Conservation (phyloP, 306 rosid genomes). For the Mimosa bimucronata region DNA sequence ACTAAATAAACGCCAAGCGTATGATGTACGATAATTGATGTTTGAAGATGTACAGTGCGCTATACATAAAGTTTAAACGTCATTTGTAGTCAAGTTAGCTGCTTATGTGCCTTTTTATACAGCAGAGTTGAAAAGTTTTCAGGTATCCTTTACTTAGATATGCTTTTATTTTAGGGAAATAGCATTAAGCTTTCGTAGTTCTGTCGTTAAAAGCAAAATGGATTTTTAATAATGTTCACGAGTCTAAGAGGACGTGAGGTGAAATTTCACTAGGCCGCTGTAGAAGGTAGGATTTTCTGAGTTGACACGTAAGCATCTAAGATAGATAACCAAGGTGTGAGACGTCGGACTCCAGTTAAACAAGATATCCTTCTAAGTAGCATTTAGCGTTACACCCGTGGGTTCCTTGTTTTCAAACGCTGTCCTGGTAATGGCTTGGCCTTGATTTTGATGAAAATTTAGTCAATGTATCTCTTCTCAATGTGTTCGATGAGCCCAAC, state of each 20-base stretch:
- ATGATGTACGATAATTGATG: background rate
- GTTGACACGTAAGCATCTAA: background rate
- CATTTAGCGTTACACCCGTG: background rate
- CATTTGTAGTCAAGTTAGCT: slow-evolving; percentile 2
- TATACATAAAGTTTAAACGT: background rate
- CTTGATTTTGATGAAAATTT: background rate
- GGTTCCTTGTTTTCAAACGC: slow-evolving; percentile 3
- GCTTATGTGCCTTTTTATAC: background rate
- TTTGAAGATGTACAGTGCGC: background rate
- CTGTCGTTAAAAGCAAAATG: background rate
- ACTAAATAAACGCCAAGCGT: slow-evolving; percentile 9
- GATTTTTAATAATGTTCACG: slow-evolving; percentile 10
- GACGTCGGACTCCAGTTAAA: slow-evolving; percentile 5
- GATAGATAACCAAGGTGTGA: background rate
- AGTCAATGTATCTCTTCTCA: slow-evolving; percentile 7
- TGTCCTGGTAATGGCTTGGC: background rate
- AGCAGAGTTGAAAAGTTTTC: background rate
- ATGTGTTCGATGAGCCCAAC: background rate
- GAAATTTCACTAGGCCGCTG: background rate
- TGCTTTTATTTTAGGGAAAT: background rate
- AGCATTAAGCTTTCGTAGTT: background rate
- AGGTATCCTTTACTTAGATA: background rate
- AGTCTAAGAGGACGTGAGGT: slow-evolving; percentile 10
- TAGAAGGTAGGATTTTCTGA: background rate
- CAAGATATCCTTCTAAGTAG: background rate